Evolutionary conservation across 2,329 filamentous ascomycete genomes (phyloP), one percentile per base, ranked within the genome.

Genomic region (Colletotrichum filicis): DNA sequence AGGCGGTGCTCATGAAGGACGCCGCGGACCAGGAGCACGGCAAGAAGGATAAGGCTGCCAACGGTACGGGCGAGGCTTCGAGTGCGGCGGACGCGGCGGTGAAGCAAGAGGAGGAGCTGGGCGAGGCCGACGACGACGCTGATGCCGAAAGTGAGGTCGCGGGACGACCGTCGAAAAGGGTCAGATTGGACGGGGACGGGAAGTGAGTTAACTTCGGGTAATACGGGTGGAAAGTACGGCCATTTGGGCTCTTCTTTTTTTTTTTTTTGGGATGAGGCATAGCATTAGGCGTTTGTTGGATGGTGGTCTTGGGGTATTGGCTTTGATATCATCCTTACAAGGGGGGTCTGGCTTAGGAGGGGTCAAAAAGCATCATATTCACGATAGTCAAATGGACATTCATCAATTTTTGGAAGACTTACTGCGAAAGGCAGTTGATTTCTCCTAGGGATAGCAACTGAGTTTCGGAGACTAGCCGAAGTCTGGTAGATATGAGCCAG

Each of bases 1-100:
- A 92, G 72, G 81, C 90, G 57, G 88, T 88, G 73, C 87, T 92
- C 62, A 86, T 88, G 79, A 88, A 87, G 80, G 87, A 88, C 35
- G 85, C 85, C 7, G 85, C 84, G 6, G 84, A 85, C 35, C 79
- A 80, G 76, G 84, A 86, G 76, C 83, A 83, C 37, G 16, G 37
- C 64, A 83, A 84, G 77, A 79, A 78, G 63, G 81, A 82, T 28
- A 82, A 82, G 75, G 52, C 66, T 0, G 78, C 78, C n/a, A 74
- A 74, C 16, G 70, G 79, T 19, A 16, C 66, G 49, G 49, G 75
- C 56, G 71, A 68, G 24, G 69, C 74, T 53, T 71, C 77, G 12
- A 74, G 75, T 53, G 78, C 59, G 65, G 80, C 76, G 57, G 83
- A 81, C 7, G 74, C 77, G n/a, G 75, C 75, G 62, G 79, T 59